Evolutionary conservation across 257 asterid genomes (phyloP).

Genomic region (Salvia miltiorrhiza): DNA sequence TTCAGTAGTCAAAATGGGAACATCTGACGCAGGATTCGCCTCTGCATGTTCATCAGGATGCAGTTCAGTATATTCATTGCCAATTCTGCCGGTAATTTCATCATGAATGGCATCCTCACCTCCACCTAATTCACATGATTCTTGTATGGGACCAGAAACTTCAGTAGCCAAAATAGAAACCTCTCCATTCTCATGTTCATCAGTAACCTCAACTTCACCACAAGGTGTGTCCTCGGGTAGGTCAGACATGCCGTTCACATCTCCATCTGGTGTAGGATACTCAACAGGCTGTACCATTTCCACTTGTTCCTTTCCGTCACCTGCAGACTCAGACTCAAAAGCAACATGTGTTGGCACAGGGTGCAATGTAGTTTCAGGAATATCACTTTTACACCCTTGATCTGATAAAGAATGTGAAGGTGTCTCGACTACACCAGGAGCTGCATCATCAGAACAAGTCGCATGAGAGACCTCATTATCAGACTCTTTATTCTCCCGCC

Average conservation of each 20-base stretch:
- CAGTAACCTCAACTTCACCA: slow-evolving; percentile 18
- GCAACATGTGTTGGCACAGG: background rate
- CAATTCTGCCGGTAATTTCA: slow-evolving; percentile 8
- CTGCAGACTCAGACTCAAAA: slow-evolving; percentile 12
- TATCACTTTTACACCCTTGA: slow-evolving; percentile 3
- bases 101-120: slow-evolving; percentile 13
- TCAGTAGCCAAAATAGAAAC: slow-evolving; percentile 1
- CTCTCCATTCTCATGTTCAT: slow-evolving; percentile 16
- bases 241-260: background rate
- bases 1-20: slow-evolving; percentile 15
- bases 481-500: slow-evolving; percentile 9
- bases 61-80: background rate
- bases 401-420: slow-evolving; percentile 1
- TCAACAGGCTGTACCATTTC: slow-evolving; percentile 8
- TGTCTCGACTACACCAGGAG: slow-evolving; percentile 9
- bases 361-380: background rate
- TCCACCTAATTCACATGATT: slow-evolving; percentile 6
- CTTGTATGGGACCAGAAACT: slow-evolving; percentile 12
- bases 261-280: background rate
- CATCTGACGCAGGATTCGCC: background rate
- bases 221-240: background rate
- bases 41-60: background rate
- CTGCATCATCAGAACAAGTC: slow-evolving; percentile 18
- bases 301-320: slow-evolving; percentile 10
- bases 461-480: background rate